Conservation (phyloP, 257 asterid species). For the Jacaranda copaia region DNA sequence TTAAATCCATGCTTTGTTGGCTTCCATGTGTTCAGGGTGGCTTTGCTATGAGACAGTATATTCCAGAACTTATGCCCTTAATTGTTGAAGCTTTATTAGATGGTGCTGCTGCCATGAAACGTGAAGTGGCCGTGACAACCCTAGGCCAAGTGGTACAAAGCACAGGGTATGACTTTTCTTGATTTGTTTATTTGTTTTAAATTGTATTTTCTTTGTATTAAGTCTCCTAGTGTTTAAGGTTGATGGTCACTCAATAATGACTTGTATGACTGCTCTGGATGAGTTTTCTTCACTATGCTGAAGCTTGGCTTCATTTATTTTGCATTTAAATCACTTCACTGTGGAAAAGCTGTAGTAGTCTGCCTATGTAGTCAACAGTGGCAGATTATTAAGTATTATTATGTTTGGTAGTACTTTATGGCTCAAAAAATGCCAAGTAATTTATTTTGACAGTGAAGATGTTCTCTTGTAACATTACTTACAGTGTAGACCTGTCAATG, state of each 20-base stretch:
- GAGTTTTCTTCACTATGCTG: neutral
- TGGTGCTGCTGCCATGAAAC: slow-evolving; percentile 94
- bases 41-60: slow-evolving; percentile 94
- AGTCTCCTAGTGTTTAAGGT: slow-evolving; percentile 16
- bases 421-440: neutral
- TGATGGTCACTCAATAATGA: slow-evolving; percentile 24
- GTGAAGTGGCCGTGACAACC: slow-evolving; percentile 98
- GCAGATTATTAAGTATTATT: neutral
- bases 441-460: neutral
- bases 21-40: slow-evolving; percentile 77
- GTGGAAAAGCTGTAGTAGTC: neutral
- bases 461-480: neutral
- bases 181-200: slow-evolving; percentile 26
- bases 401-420: neutral
- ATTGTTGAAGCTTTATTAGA: slow-evolving; percentile 94
- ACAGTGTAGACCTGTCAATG: no score
- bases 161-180: slow-evolving; percentile 80
- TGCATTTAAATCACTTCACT: neutral
- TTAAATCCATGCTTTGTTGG: slow-evolving; percentile 31
- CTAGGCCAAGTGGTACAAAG: slow-evolving; percentile 99
- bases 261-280: slow-evolving; percentile 18
- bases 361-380: neutral
- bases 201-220: slow-evolving; percentile 1
- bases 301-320: neutral
- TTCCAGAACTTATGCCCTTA: slow-evolving; percentile 96